Base-by-base conservation (phyloP, 495 filamentous ascomycete species). In the Evernia prunastri region DNA sequence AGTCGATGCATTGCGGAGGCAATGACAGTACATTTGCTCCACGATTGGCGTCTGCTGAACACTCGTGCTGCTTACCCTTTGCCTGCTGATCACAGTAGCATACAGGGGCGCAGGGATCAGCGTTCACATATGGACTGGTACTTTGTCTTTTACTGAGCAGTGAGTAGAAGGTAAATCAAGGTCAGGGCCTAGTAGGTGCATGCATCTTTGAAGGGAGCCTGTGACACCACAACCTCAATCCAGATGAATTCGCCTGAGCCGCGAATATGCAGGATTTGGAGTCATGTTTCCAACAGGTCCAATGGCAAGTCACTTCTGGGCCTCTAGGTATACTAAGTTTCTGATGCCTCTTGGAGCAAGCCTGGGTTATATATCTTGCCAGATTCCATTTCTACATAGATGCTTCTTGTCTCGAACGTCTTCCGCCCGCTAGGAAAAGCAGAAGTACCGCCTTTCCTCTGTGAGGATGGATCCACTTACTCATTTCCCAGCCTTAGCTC, bases 401-500 rank as follows among this genome's bases (percentile, higher is more conserved):
- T 8, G 42, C 42, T 20, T 18, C 18, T 43, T 18, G 18, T 43
- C 42, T 43, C 18, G 2, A 43, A 43, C 39, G 42, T 43, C 42
- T 43, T 43, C 42, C 42, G 17, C 42, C 42, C 12, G 17, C 42
- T 43, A 4, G 42, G 42, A 43, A 20, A 43, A 43, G 42, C 17
- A 43, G 42, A 43, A 43, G 42, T 18, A 43, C 42, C 12, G 42
- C 42, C 18, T 18, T 43, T 40, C 39, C 25, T 20, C 51, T 29
- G 23, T 35, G 25, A 56, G n/a, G 4, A 56, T 56, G 51, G 51
- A 56, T 56, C 51, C 12, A 17, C 51, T 56, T 29, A 20, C 35
- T 29, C 58, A 47, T 33, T 20, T 53, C 35, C 58, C 63, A 42
- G 58, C 57, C 20, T 17, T 61, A 20, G 20, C 56, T 36, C 63